Percentiles rank a stretch among this genome's conserved stretches.
phyloP scores from a whole-genome alignment of 2,329 filamentous ascomycete genomes.

The Tolypocladium album region DNA sequence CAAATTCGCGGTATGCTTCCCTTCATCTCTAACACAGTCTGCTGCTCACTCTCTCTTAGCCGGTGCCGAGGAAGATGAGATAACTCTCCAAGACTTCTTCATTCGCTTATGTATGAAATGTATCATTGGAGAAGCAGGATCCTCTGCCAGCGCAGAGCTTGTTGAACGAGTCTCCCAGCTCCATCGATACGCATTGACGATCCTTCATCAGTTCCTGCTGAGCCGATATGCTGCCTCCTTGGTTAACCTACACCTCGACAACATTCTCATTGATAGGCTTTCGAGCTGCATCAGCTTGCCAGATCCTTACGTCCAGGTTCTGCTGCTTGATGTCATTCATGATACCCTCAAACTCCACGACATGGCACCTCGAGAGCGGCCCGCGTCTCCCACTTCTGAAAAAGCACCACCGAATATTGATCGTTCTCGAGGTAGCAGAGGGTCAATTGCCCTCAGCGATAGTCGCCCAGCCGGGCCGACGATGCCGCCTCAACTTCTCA shows the following conservation, averaged over 20 bases:
- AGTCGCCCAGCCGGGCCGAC: conserved; percentile 17
- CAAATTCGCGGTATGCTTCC: conserved; percentile 38
- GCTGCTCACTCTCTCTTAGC: conserved; percentile 24
- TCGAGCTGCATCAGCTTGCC: conserved; percentile 46
- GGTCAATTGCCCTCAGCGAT: conserved; percentile 24
- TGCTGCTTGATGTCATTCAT: conserved; percentile 69
- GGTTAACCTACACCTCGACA: conserved; percentile 56
- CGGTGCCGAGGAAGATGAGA: conserved; percentile 38
- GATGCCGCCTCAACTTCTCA: conserved; percentile 63
- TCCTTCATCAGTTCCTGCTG: conserved; percentile 59
- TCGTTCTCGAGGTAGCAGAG: conserved; percentile 25
- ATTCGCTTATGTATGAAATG: conserved; percentile 55
- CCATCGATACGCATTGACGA: conserved; percentile 58
- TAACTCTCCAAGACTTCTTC: conserved; percentile 58
- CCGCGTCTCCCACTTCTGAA: conserved; percentile 34
- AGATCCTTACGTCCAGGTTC: conserved; percentile 63
- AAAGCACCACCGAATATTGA: conserved; percentile 33
- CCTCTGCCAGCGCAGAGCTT: conserved; percentile 13
- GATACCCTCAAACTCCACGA: conserved; percentile 59
- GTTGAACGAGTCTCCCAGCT: conserved; percentile 48
- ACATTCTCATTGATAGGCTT: conserved; percentile 58
- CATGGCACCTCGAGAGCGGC: conserved; percentile 24
- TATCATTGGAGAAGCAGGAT: conserved; percentile 25
- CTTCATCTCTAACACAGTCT: background rate
- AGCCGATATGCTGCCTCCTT: conserved; percentile 51